These are phyloP conservation scores for Saprolegnia parasitica DNA, from an alignment of 352 stramenopile species.

Conservation along the genomic window DNA sequence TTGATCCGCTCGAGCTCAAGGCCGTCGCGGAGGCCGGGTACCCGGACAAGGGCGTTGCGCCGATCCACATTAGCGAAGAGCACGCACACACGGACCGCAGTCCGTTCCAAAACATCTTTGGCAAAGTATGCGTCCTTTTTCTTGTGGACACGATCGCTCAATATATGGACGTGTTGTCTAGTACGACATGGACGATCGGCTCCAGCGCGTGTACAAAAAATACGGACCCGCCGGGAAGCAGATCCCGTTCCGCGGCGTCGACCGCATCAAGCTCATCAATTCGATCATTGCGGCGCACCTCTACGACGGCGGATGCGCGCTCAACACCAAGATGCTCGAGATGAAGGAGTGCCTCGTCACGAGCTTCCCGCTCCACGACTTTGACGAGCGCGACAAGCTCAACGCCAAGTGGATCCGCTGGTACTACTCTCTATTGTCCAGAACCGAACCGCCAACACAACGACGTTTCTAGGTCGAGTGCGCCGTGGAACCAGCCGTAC, in stretches of 20 bases:
- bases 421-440: no score
- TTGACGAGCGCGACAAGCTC: slow-evolving; percentile 43
- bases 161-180: background rate
- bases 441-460: no score
- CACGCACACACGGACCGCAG: slow-evolving; percentile 48
- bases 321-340: slow-evolving; percentile 52
- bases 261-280: slow-evolving; percentile 69
- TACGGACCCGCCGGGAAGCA: slow-evolving; percentile 48
- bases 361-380: slow-evolving; percentile 56
- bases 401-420: slow-evolving; percentile 63
- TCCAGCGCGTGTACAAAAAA: slow-evolving; percentile 63
- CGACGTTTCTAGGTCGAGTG: slow-evolving; percentile 25
- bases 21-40: slow-evolving; percentile 53
- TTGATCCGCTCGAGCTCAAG: slow-evolving; percentile 52
- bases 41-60: slow-evolving; percentile 51
- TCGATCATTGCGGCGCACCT: slow-evolving; percentile 60
- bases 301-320: slow-evolving; percentile 49
- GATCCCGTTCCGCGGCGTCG: slow-evolving; percentile 64
- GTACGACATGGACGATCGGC: slow-evolving; percentile 59
- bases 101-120: slow-evolving; percentile 66
- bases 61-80: slow-evolving; percentile 56
- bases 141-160: background rate
- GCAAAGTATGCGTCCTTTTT: slow-evolving; percentile 38
- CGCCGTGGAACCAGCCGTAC: slow-evolving; percentile 57
- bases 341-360: slow-evolving; percentile 55